Evolutionary conservation across 768 basidiomycete genomes (phyloP).

Genomic region (Lanmaoa rubissima): DNA sequence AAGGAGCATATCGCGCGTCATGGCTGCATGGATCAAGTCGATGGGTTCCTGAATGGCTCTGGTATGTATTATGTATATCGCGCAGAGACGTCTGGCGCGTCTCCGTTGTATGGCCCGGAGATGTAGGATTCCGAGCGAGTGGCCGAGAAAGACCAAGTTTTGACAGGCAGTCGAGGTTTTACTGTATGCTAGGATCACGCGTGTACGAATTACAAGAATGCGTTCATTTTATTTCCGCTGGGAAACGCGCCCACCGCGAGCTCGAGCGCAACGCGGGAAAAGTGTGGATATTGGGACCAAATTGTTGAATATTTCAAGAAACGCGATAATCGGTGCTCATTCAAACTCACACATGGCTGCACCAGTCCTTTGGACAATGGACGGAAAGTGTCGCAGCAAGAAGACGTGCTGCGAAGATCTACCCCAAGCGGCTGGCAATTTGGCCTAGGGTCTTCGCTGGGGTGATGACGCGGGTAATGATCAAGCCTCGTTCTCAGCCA

Average conservation of each 20-base stretch:
- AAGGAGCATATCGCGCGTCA: conserved; percentile 10
- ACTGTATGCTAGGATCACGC: background rate
- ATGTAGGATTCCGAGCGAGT: background rate
- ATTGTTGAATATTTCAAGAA: no score
- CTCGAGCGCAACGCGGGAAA: background rate
- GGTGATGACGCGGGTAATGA: background rate
- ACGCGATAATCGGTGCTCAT: background rate
- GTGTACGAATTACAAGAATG: background rate
- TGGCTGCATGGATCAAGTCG: conserved; percentile 25
- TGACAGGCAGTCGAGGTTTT: background rate
- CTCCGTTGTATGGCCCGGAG: background rate
- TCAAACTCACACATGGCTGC: no score
- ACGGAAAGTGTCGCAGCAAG: no score
- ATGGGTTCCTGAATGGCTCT: conserved; percentile 10
- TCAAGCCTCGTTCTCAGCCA: background rate
- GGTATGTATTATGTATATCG: background rate
- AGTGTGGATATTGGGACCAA: background rate
- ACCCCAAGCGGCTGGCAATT: no score
- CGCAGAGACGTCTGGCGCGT: background rate
- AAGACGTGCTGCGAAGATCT: no score
- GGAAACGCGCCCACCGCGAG: background rate
- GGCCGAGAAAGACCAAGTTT: no score
- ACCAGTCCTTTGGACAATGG: no score
- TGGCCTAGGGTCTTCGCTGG: no score
- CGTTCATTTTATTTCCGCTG: conserved; percentile 2